Conservation (phyloP, 2,329 filamentous ascomycete genomes). For the Talaromyces sp. region DNA sequence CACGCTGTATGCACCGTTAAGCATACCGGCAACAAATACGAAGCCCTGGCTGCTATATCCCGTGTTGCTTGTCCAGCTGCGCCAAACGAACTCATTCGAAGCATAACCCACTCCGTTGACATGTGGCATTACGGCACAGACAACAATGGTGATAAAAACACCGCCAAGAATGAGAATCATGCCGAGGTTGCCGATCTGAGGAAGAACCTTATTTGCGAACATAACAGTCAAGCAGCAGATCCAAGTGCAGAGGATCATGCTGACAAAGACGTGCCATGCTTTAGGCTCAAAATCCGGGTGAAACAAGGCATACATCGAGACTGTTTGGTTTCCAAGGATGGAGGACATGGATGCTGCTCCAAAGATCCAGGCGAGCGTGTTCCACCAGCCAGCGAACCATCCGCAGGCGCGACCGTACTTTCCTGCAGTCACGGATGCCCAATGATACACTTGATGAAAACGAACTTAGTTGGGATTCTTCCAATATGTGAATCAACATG, state of each 20-base stretch:
- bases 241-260: constrained; percentile 57
- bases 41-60: constrained; percentile 52
- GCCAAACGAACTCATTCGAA: constrained; percentile 54
- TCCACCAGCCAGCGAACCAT: constrained; percentile 48
- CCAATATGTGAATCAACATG: background rate
- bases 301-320: constrained; percentile 61
- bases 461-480: background rate
- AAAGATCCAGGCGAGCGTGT: constrained; percentile 56
- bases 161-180: constrained; percentile 56
- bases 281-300: constrained; percentile 52
- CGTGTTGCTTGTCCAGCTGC: constrained; percentile 50
- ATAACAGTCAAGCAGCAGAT: constrained; percentile 52
- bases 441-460: constrained; percentile 54
- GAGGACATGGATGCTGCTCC: constrained; percentile 58
- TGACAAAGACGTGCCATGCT: constrained; percentile 59
- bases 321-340: constrained; percentile 58
- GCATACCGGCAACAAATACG: constrained; percentile 63
- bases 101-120: constrained; percentile 44
- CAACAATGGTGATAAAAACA: constrained; percentile 53
- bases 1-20: constrained; percentile 68
- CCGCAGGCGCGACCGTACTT: constrained; percentile 52
- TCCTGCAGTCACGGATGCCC: constrained; percentile 58
- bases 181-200: constrained; percentile 55
- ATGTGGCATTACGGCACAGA: constrained; percentile 54
- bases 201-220: constrained; percentile 53